These are phyloP conservation scores for Spathaspora sp. DNA, from an alignment of 1,139 yeast genomes.

Conservation along the genomic window DNA sequence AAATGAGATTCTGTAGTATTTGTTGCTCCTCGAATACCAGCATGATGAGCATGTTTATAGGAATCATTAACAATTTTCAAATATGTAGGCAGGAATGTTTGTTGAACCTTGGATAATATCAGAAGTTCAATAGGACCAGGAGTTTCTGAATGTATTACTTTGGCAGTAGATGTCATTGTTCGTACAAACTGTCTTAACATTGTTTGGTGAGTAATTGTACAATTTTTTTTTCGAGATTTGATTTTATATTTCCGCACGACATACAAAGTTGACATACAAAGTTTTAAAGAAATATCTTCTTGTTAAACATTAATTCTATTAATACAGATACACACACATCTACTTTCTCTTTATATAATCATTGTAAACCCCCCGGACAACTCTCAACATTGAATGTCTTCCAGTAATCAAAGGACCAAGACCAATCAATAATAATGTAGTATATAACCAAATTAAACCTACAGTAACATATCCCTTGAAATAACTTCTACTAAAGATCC, in stretches of 20 bases:
- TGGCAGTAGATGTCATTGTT: slow-evolving; percentile 11
- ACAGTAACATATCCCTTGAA: slow-evolving; percentile 43
- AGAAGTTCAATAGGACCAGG: slow-evolving; percentile 18
- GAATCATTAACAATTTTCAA: slow-evolving; percentile 77
- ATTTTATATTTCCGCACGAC: too few species aligned
- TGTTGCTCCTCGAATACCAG: slow-evolving; percentile 71
- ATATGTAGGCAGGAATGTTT: slow-evolving; percentile 48
- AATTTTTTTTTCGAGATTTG: too few species aligned
- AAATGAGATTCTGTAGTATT: slow-evolving; percentile 88
- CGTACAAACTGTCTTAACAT: slow-evolving; percentile 12
- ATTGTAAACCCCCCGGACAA: slow-evolving; percentile 22
- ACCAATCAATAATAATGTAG: slow-evolving; percentile 32
- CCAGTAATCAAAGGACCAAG: slow-evolving; percentile 40
- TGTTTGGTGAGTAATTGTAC: not conserved
- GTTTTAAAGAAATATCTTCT: too few species aligned
- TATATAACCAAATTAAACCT: slow-evolving; percentile 38
- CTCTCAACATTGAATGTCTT: slow-evolving; percentile 23
- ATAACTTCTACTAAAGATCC: slow-evolving; percentile 38
- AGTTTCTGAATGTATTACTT: slow-evolving; percentile 12
- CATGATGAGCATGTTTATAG: slow-evolving; percentile 85
- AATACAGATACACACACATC: not conserved
- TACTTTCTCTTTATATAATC: slow-evolving; percentile 15
- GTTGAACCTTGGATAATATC: slow-evolving; percentile 37
- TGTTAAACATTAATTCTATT: not conserved
- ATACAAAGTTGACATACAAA: too few species aligned